Evolutionary conservation across 148 eudicot species (phyloP).

Genomic region (Amaranthus cruentus): DNA sequence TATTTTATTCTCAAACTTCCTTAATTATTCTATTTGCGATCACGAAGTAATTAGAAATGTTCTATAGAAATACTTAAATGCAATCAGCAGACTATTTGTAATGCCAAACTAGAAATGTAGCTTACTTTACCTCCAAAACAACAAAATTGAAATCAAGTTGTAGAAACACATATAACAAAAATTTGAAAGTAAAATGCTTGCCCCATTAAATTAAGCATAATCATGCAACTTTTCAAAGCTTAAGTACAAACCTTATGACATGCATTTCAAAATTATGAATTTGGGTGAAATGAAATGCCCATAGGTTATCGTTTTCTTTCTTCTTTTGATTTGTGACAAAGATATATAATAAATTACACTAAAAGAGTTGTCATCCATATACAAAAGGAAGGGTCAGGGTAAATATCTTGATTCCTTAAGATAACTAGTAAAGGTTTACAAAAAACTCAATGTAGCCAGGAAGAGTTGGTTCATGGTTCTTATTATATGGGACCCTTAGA

Average conservation of each 20-base stretch:
- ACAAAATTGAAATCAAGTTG: background rate
- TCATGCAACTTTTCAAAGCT: background rate
- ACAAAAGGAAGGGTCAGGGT: background rate
- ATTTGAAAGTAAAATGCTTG: background rate
- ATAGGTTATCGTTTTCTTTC: background rate
- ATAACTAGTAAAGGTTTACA: background rate
- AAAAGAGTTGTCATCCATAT: background rate
- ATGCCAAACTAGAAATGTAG: background rate
- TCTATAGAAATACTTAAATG: background rate
- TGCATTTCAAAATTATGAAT: background rate
- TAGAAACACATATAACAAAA: background rate
- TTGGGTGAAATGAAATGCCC: background rate
- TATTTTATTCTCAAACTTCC: background rate
- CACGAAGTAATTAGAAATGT: background rate
- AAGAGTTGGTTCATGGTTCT: too few relatives aligned
- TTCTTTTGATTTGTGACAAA: background rate
- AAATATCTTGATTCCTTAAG: background rate
- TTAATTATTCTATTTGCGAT: background rate
- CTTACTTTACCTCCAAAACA: background rate
- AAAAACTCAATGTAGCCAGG: background rate
- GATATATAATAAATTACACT: background rate
- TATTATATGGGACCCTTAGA: background rate
- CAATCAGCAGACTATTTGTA: background rate
- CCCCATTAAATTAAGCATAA: background rate
- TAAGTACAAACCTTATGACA: background rate